phyloP scores from a whole-genome alignment of 257 asterid genomes.

The Solanum corneliomulleri region DNA sequence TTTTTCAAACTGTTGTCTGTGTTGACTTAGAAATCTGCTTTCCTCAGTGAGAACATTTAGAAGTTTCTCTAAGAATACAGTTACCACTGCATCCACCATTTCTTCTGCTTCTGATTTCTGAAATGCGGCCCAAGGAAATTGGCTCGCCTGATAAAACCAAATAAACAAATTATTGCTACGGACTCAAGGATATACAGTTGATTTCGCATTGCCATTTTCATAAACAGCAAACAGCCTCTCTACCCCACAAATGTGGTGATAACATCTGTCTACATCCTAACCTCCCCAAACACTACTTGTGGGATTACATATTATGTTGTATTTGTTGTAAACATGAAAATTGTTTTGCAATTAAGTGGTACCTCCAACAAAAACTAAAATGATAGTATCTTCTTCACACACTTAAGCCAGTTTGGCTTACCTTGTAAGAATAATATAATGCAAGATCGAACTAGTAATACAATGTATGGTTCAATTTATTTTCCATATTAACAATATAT shows the following conservation, averaged over 20 bases:
- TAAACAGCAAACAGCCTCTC: not conserved
- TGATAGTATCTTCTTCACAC: not conserved
- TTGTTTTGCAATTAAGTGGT: not conserved
- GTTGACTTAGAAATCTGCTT: slow-evolving; percentile 9
- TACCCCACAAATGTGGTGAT: not conserved
- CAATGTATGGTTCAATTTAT: not conserved
- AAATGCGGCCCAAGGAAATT: not conserved
- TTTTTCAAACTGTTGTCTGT: slow-evolving; percentile 6
- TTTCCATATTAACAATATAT: not conserved
- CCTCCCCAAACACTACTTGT: not conserved
- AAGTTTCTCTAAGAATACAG: slow-evolving; percentile 18
- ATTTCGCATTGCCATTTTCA: not conserved
- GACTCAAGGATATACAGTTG: not conserved
- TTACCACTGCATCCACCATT: slow-evolving; percentile 26
- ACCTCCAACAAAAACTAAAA: not conserved
- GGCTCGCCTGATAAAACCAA: not conserved
- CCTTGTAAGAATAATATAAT: not conserved
- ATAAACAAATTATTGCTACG: not conserved
- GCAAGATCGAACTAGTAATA: not conserved
- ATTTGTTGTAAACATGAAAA: not conserved
- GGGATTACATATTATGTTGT: not conserved
- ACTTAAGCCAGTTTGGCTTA: not conserved
- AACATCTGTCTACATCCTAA: not conserved
- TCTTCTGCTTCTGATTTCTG: not conserved
- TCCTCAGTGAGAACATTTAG: slow-evolving; percentile 15